Evolutionary conservation across 495 filamentous ascomycete species (phyloP), one percentile per base, ranked within the genome.

Genomic region (Tuber calosporum): DNA sequence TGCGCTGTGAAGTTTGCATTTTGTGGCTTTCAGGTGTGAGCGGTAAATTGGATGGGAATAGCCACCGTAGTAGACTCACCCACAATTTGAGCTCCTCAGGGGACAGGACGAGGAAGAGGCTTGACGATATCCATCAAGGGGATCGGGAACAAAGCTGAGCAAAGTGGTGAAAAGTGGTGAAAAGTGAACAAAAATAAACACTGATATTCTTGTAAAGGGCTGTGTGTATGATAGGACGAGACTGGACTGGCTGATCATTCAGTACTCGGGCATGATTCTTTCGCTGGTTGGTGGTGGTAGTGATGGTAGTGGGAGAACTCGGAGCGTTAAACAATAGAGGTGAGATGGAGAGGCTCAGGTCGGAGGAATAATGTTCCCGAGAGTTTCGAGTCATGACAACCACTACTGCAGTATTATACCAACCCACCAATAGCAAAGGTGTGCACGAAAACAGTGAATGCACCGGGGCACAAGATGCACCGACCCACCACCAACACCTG

Each of bases 281-380:
- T n/a, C 0, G 45, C 6, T 58, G 48, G n/a, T 58, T 53, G 6
- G 26, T 58, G n/a, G 1, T 30, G 53, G 26, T 62, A n/a, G 11
- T 62, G 53, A 22, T 53, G 20, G 6, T 53, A 22, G 26, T 15
- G 53, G 53, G 26, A 30, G 26, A 4, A 19, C 53, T 62, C 13
- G 53, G 53, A 62, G 53, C 11, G 53, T 62, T 62, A 5, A 62
- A 62, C 53, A 30, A n/a, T n/a, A n/a, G n/a, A 26, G 9, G 48
- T 1, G 48, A 34, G 53, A 62, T 30, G 26, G 19, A 17, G 53
- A 62, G 53, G 53, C 53, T 62, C 53, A 19, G 30, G 53, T 62
- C 53, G 53, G 53, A 15, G 53, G 53, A 62, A 62, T 62, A 62
- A 62, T 62, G 26, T 62, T 62, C 53, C 53, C 53, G 53, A 62